Percentiles rank a stretch among this genome's conserved stretches.
These are phyloP conservation scores for Leccinum subtestaceum DNA, from an alignment of 768 basidiomycete species.

Conservation along the genomic window DNA sequence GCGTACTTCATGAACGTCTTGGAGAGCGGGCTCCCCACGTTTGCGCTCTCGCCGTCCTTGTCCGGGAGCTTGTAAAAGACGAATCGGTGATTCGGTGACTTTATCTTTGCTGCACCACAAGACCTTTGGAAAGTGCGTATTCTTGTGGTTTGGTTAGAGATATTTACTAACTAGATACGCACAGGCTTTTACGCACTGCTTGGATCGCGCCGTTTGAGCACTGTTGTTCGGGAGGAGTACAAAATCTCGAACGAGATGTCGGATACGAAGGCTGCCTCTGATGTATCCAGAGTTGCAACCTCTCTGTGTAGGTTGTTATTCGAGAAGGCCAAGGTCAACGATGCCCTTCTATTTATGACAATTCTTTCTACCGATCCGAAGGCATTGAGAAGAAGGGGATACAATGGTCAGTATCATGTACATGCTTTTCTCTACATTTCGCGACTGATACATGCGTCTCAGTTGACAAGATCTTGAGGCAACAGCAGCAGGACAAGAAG, in stretches of 20 bases:
- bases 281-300: conserved; percentile 68
- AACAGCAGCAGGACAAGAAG: conserved; percentile 68
- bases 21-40: too few relatives aligned
- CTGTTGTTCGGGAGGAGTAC: conserved; percentile 76
- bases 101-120: conserved; percentile 77
- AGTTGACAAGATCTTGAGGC: conserved; percentile 90
- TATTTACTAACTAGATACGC: background rate
- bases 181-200: conserved; percentile 73
- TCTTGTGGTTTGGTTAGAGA: background rate
- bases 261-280: conserved; percentile 45
- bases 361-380: conserved; percentile 89
- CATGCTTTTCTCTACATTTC: conserved; percentile 3
- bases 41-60: too few relatives aligned
- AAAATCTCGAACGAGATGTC: conserved; percentile 52
- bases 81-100: conserved; percentile 40
- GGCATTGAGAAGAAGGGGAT: conserved; percentile 78
- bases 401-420: conserved; percentile 57
- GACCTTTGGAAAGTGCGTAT: conserved; percentile 79
- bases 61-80: too few relatives aligned
- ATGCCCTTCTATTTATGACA: conserved; percentile 87
- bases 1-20: too few relatives aligned
- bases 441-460: conserved; percentile 1
- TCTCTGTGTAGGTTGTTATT: conserved; percentile 80
- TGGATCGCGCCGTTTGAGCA: conserved; percentile 72
- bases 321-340: conserved; percentile 75